Percentiles rank a stretch among this genome's conserved stretches.
Evolutionary conservation across 2,329 filamentous ascomycete genomes (phyloP).

Genomic region (Fusarium euwallaceae): DNA sequence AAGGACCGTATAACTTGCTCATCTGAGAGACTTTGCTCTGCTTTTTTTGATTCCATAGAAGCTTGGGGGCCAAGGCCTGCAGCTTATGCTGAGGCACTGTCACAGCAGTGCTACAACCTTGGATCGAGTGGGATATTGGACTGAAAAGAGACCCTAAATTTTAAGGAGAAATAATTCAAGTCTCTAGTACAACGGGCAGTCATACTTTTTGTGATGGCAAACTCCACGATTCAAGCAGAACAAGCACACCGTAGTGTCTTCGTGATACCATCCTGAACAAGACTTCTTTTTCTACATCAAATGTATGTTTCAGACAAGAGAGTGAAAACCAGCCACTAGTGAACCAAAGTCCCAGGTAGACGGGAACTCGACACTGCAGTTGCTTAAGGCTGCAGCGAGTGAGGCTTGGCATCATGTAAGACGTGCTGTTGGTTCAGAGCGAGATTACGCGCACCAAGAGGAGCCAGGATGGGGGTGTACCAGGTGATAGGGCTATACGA

Average conservation of each 20-base stretch:
- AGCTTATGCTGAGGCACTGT: neutral
- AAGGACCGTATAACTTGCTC: neutral
- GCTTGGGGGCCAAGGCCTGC: neutral
- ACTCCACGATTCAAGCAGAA: neutral
- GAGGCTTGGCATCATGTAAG: conserved; percentile 1
- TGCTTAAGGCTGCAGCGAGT: neutral
- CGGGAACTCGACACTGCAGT: neutral
- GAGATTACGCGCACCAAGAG: neutral
- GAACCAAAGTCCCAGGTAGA: neutral
- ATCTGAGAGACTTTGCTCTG: neutral
- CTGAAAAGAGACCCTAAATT: neutral
- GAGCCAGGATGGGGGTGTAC: neutral
- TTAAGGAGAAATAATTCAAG: neutral
- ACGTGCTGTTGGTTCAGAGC: neutral
- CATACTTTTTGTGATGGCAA: neutral
- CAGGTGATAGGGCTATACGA: neutral
- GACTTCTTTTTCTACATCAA: neutral
- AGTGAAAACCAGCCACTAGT: neutral
- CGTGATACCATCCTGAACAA: neutral
- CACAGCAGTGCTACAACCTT: neutral
- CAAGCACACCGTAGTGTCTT: neutral
- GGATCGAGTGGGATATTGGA: neutral
- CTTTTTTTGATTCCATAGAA: neutral
- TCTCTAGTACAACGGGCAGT: neutral
- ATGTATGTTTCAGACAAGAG: neutral